phyloP scores from a whole-genome alignment of 2,329 filamentous ascomycete genomes.

The Verticillium dahliae region DNA sequence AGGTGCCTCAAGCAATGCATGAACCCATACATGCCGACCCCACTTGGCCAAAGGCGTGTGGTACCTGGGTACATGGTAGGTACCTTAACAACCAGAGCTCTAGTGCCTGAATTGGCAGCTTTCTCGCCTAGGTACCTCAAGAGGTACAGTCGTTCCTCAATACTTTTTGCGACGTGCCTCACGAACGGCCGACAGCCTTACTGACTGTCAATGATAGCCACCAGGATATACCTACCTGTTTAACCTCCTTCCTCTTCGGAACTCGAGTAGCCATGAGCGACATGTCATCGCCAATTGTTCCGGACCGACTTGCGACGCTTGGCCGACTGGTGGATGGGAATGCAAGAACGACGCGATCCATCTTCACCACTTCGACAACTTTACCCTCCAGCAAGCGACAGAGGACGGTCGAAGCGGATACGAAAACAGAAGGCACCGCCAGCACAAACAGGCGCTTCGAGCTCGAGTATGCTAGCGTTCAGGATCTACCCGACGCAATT shows the following conservation, averaged over 20 bases:
- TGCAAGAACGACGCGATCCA: slow-evolving; percentile 29
- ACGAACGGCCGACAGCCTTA: no score
- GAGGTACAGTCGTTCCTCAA: no score
- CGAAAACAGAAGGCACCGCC: not conserved
- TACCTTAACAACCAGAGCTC: slow-evolving; percentile 11
- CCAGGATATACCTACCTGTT: no score
- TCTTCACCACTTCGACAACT: slow-evolving; percentile 25
- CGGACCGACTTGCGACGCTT: not conserved
- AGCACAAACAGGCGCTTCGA: slow-evolving; percentile 46
- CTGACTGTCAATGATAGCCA: no score
- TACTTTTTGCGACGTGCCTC: no score
- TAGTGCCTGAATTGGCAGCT: no score
- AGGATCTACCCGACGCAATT: slow-evolving; percentile 69
- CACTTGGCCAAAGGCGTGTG: no score
- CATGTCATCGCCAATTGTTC: not conserved
- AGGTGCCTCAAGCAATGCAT: no score
- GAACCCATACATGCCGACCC: no score
- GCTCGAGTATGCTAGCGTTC: slow-evolving; percentile 71
- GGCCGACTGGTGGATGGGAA: slow-evolving; percentile 17
- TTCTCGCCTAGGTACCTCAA: no score
- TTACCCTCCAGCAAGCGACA: slow-evolving; percentile 24
- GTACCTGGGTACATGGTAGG: slow-evolving; percentile 10
- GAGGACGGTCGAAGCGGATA: slow-evolving; percentile 14
- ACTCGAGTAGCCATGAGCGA: not conserved
- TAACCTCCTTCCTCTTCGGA: no score